phyloP scores from a whole-genome alignment of 2,329 filamentous ascomycete species.

The Microdochium bolleyi region DNA sequence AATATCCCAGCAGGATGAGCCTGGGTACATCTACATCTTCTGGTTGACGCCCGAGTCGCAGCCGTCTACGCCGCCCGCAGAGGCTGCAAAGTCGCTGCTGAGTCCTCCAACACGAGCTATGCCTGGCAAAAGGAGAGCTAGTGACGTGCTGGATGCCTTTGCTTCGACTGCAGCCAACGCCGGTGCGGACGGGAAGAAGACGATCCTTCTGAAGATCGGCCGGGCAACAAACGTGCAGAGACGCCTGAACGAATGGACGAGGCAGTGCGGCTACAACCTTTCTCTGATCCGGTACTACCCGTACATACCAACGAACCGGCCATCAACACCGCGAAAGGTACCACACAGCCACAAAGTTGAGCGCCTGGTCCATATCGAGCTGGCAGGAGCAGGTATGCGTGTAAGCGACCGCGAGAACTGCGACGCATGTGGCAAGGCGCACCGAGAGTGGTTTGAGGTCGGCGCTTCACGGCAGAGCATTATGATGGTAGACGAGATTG shows the following conservation, averaged over 20 bases:
- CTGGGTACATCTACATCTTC: constrained; percentile 98
- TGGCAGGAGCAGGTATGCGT: constrained; percentile 54
- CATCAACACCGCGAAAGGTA: constrained; percentile 55
- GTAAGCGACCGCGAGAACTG: constrained; percentile 52
- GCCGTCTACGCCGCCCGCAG: constrained; percentile 44
- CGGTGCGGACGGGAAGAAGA: constrained; percentile 33
- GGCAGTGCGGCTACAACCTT: constrained; percentile 84
- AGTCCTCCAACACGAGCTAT: constrained; percentile 35
- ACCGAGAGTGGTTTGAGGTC: constrained; percentile 94
- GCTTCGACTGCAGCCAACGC: constrained; percentile 21
- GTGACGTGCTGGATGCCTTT: constrained; percentile 47
- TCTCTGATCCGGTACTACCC: constrained; percentile 90
- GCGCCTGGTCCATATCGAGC: constrained; percentile 81
- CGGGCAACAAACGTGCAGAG: constrained; percentile 77
- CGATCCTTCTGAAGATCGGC: constrained; percentile 61
- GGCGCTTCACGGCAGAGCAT: constrained; percentile 66
- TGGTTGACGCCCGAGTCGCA: constrained; percentile 73
- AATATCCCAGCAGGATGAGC: constrained; percentile 65
- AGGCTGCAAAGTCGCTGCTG: constrained; percentile 52
- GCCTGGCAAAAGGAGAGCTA: constrained; percentile 35
- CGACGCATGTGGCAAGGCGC: constrained; percentile 70
- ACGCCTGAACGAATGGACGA: constrained; percentile 85
- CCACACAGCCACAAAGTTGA: constrained; percentile 85
- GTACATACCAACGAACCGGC: constrained; percentile 48
- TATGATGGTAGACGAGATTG: constrained; percentile 56